A percentile compares a stretch with the other conserved stretches of the same genome.
Evolutionary conservation across 352 stramenopile genomes (phyloP).

Genomic region (Lagenidium sp.): DNA sequence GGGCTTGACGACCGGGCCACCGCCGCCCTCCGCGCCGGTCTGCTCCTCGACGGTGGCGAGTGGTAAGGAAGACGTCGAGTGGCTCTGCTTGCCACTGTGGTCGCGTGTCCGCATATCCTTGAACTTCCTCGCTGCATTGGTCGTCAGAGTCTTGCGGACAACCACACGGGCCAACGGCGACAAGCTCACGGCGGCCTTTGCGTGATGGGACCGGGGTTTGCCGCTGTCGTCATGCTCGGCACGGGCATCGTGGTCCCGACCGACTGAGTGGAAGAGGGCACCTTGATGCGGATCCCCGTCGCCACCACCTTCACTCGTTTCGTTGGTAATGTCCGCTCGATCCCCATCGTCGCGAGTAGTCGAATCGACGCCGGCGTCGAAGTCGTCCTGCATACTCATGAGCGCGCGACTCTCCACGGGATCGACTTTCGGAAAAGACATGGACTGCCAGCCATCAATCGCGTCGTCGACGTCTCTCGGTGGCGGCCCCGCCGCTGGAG

Average conservation of each 20-base stretch:
- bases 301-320: background rate
- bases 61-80: constrained; percentile 9
- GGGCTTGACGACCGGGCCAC: too few species aligned
- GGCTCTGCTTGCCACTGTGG: background rate
- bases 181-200: constrained; percentile 4
- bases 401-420: constrained; percentile 21
- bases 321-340: too few species aligned
- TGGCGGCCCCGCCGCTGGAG: background rate
- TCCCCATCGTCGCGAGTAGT: background rate
- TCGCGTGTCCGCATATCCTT: constrained; percentile 17
- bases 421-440: constrained; percentile 27
- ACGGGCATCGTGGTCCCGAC: background rate
- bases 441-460: constrained; percentile 5
- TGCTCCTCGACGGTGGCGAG: constrained; percentile 13
- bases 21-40: background rate
- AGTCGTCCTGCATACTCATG: constrained; percentile 5
- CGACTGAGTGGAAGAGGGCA: too few species aligned
- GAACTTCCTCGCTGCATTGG: constrained; percentile 33
- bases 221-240: background rate
- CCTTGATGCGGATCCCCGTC: background rate
- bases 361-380: constrained; percentile 5
- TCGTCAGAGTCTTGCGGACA: constrained; percentile 28
- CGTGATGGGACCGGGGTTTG: constrained; percentile 9
- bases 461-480: background rate
- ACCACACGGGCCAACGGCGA: constrained; percentile 36